Evolutionary conservation across 2,329 filamentous ascomycete genomes (phyloP), one percentile per base, ranked within the genome.

Genomic region (Didymellaceae sp.): DNA sequence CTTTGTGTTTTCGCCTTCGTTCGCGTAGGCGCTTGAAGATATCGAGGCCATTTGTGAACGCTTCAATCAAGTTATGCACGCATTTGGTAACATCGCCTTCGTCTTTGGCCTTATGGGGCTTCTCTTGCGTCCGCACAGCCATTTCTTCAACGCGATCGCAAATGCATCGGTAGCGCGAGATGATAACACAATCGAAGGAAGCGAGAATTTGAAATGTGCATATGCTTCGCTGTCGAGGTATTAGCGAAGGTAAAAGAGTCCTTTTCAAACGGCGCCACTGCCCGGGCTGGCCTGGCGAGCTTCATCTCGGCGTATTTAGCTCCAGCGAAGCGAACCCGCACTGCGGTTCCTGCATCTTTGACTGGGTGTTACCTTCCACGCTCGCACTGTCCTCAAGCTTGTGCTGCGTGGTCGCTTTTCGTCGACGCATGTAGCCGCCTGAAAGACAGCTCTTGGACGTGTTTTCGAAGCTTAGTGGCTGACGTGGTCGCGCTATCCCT

Each of bases 41-140:
- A 55, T 78, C 74, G 24, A 78, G 63, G 20, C 76, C 75, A 56
- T 73, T 74, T 28, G 74, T 67, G 57, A 78, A 79, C 6, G 77
- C 76, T 31, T 73, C 70, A 25, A 78, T 71, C 45, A 79, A 74
- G 25, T 73, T 72, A 14, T 69, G 61, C 14, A 79, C 74, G 41
- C 71, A 73, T 43, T 49, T 66, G 10, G 66, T 58, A 41, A 72
- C 68, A 46, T 70, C 62, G 33, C 60, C 62, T 30, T 64, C 61
- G 18, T 42, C 39, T 32, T 50, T 57, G 52, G 59, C 52, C 52
- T 57, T 55, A 39, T 46, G 54, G 49, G 55, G 35, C 43, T 48
- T 55, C 34, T 53, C 51, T 33, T 63, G 57, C 31, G 57, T 38
- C 39, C 57, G 53, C 30, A 58, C 61, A 47, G 62, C 58, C 68